Percentiles rank a stretch among this genome's conserved stretches.
Evolutionary conservation across 768 basidiomycete species (phyloP).

Genomic region (Calocybe gangraenosa): DNA sequence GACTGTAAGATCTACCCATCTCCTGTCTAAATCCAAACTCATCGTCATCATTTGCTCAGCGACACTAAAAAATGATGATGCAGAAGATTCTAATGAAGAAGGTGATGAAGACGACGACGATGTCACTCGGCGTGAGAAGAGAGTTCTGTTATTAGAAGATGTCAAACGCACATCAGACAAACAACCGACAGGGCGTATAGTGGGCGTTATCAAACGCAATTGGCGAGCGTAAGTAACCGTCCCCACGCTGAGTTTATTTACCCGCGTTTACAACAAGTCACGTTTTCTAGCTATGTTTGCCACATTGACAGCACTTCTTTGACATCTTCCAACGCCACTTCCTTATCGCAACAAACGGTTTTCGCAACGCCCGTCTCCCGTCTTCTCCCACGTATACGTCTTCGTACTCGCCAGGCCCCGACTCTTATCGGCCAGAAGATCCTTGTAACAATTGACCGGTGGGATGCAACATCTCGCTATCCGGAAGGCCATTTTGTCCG

Average conservation of each 20-base stretch:
- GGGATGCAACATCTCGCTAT: conserved; percentile 84
- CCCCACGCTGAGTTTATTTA: no score
- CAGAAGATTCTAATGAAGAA: conserved; percentile 67
- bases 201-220: conserved; percentile 91
- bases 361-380: conserved; percentile 93
- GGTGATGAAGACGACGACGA: conserved; percentile 40
- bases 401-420: conserved; percentile 93
- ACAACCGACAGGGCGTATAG: conserved; percentile 88
- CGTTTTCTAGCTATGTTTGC: conserved; percentile 71
- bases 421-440: conserved; percentile 89
- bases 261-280: not conserved
- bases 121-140: conserved; percentile 36
- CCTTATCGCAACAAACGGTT: conserved; percentile 83
- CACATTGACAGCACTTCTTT: conserved; percentile 91
- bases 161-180: conserved; percentile 46
- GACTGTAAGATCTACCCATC: conserved; percentile 51
- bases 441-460: conserved; percentile 90
- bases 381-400: conserved; percentile 86
- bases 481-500: conserved; percentile 98
- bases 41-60: conserved; percentile 34
- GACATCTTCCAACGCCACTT: conserved; percentile 71
- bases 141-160: conserved; percentile 32
- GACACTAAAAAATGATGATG: conserved; percentile 83
- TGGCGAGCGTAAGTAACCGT: conserved; percentile 71
- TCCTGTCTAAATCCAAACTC: not conserved